Percentiles rank a stretch among this genome's conserved stretches.
These are phyloP conservation scores for Tardiomyces depauwii DNA, from an alignment of 1,139 yeast genomes.

Conservation along the genomic window DNA sequence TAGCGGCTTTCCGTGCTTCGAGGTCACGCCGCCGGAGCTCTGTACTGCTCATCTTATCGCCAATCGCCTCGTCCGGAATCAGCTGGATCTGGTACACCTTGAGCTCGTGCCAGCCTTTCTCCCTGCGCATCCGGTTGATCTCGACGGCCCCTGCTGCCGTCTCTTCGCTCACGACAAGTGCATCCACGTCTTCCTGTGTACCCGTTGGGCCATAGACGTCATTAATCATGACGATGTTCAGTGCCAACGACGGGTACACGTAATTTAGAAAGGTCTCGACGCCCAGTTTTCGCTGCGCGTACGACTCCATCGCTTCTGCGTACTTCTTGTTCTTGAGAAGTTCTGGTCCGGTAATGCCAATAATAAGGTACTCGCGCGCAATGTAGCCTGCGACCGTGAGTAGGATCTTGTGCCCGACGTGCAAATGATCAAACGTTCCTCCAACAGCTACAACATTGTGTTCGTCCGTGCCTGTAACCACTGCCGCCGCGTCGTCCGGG, in stretches of 20 bases:
- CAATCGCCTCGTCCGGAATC: constrained; percentile 40
- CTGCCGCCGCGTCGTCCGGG: neutral
- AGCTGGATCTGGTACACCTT: constrained; percentile 55
- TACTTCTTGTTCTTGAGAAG: constrained; percentile 66
- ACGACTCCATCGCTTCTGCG: constrained; percentile 53
- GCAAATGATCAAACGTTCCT: constrained; percentile 95
- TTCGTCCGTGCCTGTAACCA: constrained; percentile 8
- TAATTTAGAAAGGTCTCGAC: constrained; percentile 40
- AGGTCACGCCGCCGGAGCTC: constrained; percentile 30
- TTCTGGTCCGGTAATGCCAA: constrained; percentile 80
- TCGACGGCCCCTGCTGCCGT: constrained; percentile 63
- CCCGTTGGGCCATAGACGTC: constrained; percentile 97
- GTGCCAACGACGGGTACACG: constrained; percentile 33
- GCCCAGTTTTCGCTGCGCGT: constrained; percentile 35
- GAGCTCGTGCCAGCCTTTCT: constrained; percentile 44
- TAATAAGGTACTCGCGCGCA: constrained; percentile 42
- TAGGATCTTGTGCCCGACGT: constrained; percentile 87
- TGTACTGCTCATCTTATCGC: constrained; percentile 79
- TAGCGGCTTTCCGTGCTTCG: neutral
- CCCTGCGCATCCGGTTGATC: constrained; percentile 54
- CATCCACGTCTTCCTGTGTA: constrained; percentile 58
- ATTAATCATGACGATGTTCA: constrained; percentile 48
- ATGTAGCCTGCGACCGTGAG: constrained; percentile 63
- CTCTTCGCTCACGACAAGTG: constrained; percentile 72
- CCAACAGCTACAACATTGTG: constrained; percentile 53